These are phyloP conservation scores for Hyparrhenia diplandra DNA, from an alignment of 176 grass and related monocot genomes.

Conservation along the genomic window DNA sequence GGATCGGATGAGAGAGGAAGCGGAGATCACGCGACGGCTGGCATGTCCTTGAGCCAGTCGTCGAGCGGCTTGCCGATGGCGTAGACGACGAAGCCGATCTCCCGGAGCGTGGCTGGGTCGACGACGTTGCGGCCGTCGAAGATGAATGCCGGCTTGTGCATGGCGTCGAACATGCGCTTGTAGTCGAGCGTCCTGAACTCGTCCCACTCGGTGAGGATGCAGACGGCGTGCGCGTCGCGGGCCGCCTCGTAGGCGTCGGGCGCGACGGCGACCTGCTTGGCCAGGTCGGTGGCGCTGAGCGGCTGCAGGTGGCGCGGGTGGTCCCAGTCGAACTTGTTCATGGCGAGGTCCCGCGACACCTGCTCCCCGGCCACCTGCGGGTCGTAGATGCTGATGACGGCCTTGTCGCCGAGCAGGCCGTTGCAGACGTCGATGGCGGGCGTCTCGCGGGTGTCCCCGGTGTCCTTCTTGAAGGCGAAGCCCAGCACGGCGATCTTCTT, in stretches of 20 bases:
- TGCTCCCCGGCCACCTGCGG: conserved; percentile 74
- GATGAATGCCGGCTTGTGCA: conserved; percentile 60
- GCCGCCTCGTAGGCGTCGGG: conserved; percentile 42
- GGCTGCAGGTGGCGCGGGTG: conserved; percentile 78
- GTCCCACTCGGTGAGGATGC: conserved; percentile 59
- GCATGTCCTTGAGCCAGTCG: conserved; percentile 45
- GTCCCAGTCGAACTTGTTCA: conserved; percentile 82
- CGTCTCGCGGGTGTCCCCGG: conserved; percentile 37
- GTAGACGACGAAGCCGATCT: conserved; percentile 51
- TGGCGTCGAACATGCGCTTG: conserved; percentile 36
- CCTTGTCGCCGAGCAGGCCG: conserved; percentile 43
- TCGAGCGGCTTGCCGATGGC: conserved; percentile 51
- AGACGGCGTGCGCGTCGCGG: conserved; percentile 36
- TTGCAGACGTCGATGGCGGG: conserved; percentile 46
- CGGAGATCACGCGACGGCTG: conserved; percentile 25
- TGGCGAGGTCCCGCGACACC: conserved; percentile 62
- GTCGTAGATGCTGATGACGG: conserved; percentile 65
- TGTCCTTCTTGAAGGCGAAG: conserved; percentile 52
- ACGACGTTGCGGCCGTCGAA: conserved; percentile 52
- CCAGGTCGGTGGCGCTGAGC: conserved; percentile 25
- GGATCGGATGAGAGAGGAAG: too few species aligned
- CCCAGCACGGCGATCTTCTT: conserved; percentile 46
- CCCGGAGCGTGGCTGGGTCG: conserved; percentile 32
- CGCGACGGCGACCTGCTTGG: conserved; percentile 10
- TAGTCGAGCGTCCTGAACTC: conserved; percentile 44